Base-by-base conservation (phyloP, 2,329 filamentous ascomycete genomes). In the Emydomyces testavorans region DNA sequence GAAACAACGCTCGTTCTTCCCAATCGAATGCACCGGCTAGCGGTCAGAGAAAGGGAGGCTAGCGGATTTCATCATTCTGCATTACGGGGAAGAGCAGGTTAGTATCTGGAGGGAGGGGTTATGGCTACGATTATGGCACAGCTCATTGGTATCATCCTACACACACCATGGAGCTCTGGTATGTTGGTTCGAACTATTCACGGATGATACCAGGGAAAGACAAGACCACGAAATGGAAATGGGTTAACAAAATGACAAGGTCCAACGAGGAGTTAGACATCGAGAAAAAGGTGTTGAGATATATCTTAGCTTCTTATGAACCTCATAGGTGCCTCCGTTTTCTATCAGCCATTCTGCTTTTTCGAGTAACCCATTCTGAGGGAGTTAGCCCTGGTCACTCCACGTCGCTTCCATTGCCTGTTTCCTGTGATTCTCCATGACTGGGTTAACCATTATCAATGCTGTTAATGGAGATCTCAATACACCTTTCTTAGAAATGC, bases 31-130 rank as follows among this genome's bases (percentile, higher is more conserved):
- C 42, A 13, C 41, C 47, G 11, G 21, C 24, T 24, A n/a, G 44
- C 18, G 28, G 37, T 3, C 50, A 49, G 43, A 43, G 50, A 32
- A 52, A 52, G 39, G 50, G 50, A 8, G 50, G 50, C 16, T 52
- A 43, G 18, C n/a, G 16, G 11, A 23, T 34, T 16, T n/a, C 20
- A 28, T 31, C 15, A 21, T 21, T 15, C 3, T 2, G 36, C 7
- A 6, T 21, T 47, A 15, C 44, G 15, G 23, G 34, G 7, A 16
- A 26, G 21, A 23, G 8, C 10, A 16, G 18, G 15, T 21, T 5
- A 31, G 18, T n/a, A n/a, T n/a, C n/a, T n/a, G n/a, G n/a, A n/a
- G n/a, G n/a, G n/a, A n/a, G 40, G 28, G 11, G 20, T 18, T 15
- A 43, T 32, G 18, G 29, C 5, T 34, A 24, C 7, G 26, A 34